These are phyloP conservation scores for Blastobotrys serpentis DNA, from an alignment of 1,139 yeast species.

Conservation along the genomic window DNA sequence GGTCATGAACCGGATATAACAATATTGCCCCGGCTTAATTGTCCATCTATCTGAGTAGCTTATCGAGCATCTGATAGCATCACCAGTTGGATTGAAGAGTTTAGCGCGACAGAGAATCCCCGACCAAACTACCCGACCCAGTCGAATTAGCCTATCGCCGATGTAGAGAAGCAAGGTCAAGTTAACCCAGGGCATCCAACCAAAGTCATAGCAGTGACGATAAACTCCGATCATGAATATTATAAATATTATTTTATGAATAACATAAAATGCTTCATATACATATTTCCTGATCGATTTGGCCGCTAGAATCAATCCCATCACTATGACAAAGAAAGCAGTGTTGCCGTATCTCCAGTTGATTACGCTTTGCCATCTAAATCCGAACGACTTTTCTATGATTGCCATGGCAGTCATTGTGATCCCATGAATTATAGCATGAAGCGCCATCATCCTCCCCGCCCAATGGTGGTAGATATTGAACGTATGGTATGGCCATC, in stretches of 20 bases:
- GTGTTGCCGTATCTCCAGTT: slow-evolving; percentile 48
- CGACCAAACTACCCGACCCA: slow-evolving; percentile 38
- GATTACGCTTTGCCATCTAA: slow-evolving; percentile 43
- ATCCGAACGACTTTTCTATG: slow-evolving; percentile 40
- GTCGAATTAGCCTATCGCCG: slow-evolving; percentile 41
- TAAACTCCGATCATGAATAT: slow-evolving; percentile 46
- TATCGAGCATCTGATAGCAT: slow-evolving; percentile 31
- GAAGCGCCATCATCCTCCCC: slow-evolving; percentile 53
- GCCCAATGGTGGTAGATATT: slow-evolving; percentile 65
- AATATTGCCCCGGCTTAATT: slow-evolving; percentile 55
- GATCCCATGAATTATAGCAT: slow-evolving; percentile 42
- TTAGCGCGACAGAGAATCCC: slow-evolving; percentile 44
- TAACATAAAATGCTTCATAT: slow-evolving; percentile 46
- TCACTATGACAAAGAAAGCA: slow-evolving; percentile 33
- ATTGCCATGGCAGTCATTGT: slow-evolving; percentile 37
- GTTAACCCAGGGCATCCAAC: slow-evolving; percentile 50
- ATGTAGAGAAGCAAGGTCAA: slow-evolving; percentile 42
- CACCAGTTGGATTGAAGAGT: slow-evolving; percentile 34
- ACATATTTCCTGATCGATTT: slow-evolving; percentile 35
- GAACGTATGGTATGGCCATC: slow-evolving; percentile 64
- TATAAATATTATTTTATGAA: slow-evolving; percentile 41
- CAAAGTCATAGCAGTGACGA: slow-evolving; percentile 44
- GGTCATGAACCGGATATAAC: slow-evolving; percentile 52
- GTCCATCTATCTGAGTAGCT: slow-evolving; percentile 38
- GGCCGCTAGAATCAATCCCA: slow-evolving; percentile 21